Evolutionary conservation across 2,329 filamentous ascomycete species (phyloP).

Genomic region (Akanthomyces dipterigenus): DNA sequence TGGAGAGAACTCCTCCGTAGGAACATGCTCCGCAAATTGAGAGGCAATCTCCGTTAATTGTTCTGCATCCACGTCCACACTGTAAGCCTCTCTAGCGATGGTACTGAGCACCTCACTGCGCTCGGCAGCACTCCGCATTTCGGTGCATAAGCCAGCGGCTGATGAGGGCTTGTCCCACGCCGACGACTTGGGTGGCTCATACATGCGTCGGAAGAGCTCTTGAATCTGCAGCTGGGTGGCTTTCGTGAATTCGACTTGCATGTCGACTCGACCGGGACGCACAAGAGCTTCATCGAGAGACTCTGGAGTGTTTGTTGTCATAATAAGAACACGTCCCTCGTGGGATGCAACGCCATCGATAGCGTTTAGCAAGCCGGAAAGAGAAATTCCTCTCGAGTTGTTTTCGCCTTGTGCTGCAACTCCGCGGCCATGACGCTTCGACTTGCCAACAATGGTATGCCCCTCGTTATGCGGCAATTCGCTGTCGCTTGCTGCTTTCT

Average conservation of each 20-base stretch:
- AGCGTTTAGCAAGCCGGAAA: slow-evolving; percentile 74
- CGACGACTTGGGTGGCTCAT: slow-evolving; percentile 34
- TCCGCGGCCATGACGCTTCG: too few relatives aligned
- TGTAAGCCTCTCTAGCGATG: too few relatives aligned
- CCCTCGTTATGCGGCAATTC: slow-evolving; percentile 12
- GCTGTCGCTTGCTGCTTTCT: not conserved
- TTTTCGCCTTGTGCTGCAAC: slow-evolving; percentile 7
- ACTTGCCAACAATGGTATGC: too few relatives aligned
- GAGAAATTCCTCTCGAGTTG: slow-evolving; percentile 47
- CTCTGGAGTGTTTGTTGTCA: slow-evolving; percentile 75
- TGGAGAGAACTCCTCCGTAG: slow-evolving; percentile 44
- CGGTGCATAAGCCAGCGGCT: not conserved
- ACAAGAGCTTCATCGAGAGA: slow-evolving; percentile 67
- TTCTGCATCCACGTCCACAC: not conserved
- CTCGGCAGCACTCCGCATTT: too few relatives aligned
- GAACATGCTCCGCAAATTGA: slow-evolving; percentile 46
- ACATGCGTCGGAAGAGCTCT: slow-evolving; percentile 57
- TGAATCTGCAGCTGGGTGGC: slow-evolving; percentile 46
- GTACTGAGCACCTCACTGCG: too few relatives aligned
- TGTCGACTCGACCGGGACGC: slow-evolving; percentile 65
- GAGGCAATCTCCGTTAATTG: slow-evolving; percentile 35
- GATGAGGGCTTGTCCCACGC: not conserved
- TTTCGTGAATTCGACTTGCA: slow-evolving; percentile 58
- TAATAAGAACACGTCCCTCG: slow-evolving; percentile 72
- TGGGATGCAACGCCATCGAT: slow-evolving; percentile 77